These are phyloP conservation scores for Trypanosoma scelopori DNA, from an alignment of 208 protist species.

Conservation along the genomic window DNA sequence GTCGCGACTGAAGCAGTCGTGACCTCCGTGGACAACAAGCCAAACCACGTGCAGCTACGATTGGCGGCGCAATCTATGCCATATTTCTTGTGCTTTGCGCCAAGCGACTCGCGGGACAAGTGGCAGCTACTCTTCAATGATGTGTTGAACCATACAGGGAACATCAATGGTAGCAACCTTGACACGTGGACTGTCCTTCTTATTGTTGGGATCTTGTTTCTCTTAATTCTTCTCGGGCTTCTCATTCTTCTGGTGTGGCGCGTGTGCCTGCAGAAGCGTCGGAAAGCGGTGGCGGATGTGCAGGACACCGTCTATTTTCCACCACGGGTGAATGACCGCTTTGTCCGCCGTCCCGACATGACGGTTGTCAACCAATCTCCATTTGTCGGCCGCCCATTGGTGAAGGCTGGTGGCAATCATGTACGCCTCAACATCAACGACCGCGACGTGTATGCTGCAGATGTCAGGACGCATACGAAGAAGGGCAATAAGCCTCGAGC, in stretches of 20 bases:
- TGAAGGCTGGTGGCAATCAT: conserved; percentile 9
- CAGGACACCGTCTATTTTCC: conserved; percentile 47
- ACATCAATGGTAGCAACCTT: conserved; percentile 5
- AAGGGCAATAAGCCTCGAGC: not conserved
- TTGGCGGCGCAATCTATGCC: conserved; percentile 31
- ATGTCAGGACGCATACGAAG: not conserved
- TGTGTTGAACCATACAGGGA: conserved; percentile 13
- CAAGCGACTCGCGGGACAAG: conserved; percentile 37
- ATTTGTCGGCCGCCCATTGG: not conserved
- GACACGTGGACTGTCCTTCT: conserved; percentile 65
- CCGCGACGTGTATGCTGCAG: conserved; percentile 11
- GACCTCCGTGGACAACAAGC: conserved; percentile 12
- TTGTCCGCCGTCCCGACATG: conserved; percentile 26
- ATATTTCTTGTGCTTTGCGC: conserved; percentile 74
- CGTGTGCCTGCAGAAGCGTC: conserved; percentile 40
- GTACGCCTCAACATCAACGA: conserved; percentile 55
- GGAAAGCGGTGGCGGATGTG: not conserved
- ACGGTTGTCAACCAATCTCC: not conserved
- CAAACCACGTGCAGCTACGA: conserved; percentile 36
- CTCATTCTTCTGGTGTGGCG: conserved; percentile 64
- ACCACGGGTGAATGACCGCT: conserved; percentile 79
- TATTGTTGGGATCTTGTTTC: conserved; percentile 74
- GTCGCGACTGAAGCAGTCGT: conserved; percentile 23
- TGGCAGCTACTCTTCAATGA: conserved; percentile 41
- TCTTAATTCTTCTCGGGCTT: conserved; percentile 72